These are phyloP conservation scores for Xerocomus nothofagi DNA, from an alignment of 1,284 basidiomycete genomes.

Conservation along the genomic window DNA sequence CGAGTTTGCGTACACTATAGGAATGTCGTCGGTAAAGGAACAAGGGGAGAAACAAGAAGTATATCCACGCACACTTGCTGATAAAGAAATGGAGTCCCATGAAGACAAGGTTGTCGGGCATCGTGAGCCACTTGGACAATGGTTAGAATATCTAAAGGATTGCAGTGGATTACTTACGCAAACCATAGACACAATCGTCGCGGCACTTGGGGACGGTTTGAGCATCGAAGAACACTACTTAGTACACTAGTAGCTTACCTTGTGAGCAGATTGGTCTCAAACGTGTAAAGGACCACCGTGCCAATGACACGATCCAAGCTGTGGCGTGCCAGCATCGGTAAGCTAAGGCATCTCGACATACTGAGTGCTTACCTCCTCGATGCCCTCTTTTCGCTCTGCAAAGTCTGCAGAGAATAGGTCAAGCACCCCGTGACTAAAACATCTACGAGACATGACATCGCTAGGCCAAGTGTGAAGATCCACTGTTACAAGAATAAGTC, in stretches of 20 bases:
- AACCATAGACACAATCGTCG: slow-evolving; percentile 48
- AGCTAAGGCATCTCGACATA: neutral
- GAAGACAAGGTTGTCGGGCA: slow-evolving; percentile 49
- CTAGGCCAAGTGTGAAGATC: slow-evolving; percentile 52
- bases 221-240: neutral
- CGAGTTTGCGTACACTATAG: slow-evolving; percentile 35
- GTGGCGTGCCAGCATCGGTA: neutral
- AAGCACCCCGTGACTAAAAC: slow-evolving; percentile 48
- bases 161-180: slow-evolving; percentile 39
- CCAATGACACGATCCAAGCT: slow-evolving; percentile 51
- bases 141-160: slow-evolving; percentile 22
- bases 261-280: slow-evolving; percentile 53
- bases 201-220: slow-evolving; percentile 34
- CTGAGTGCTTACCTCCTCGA: slow-evolving; percentile 20
- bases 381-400: slow-evolving; percentile 39
- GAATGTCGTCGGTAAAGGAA: neutral
- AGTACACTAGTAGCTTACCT: slow-evolving; percentile 39
- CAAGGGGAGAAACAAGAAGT: neutral
- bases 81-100: slow-evolving; percentile 53
- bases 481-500: slow-evolving; percentile 34
- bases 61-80: slow-evolving; percentile 42
- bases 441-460: slow-evolving; percentile 48
- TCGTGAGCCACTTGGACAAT: slow-evolving; percentile 44
- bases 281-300: slow-evolving; percentile 49
- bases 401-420: slow-evolving; percentile 43